Base-by-base conservation (phyloP, 345 rosid species). In the Excoecaria agallocha region DNA sequence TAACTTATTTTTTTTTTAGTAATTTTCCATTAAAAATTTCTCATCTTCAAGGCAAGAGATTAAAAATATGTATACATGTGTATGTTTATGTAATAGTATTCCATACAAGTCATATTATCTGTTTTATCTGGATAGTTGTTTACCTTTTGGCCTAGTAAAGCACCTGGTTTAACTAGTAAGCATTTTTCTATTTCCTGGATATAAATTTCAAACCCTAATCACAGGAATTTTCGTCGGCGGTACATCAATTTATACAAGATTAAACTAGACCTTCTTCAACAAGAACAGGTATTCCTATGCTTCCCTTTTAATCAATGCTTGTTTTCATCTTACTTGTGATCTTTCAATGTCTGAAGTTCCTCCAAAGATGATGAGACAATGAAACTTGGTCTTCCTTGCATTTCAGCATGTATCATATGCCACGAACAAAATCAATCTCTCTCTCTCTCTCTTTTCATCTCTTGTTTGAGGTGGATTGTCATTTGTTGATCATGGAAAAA, bases 161-260 rank as follows among this genome's bases (percentile, higher is more conserved):
- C 76, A 22, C 10, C 20, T 51, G 69, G 68, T 62, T 65, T 80
- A 68, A 76, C 7, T 56, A 73, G 68, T 70, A 15, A 41, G 25
- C 17, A 22, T 55, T 70, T 65, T 62, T 66, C 68, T 71, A 48
- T 49, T 24, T 77, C 8, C 67, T 58, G 37, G 35, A 52, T 17
- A 50, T 39, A 11, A 63, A 43, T 8, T 17, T 30, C 55, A 19
- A 59, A 63, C 30, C 19, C 20, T 63, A 43, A 54, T 75, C 79
- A 25, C 94, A 94, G 98, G 88, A 84, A 75, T 75, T 78, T 73
- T 71, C 90, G 96, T 59, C 86, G 91, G 73, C 85, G 84, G 79
- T 94, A 94, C 85, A 89, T 90, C 39, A 84, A 81, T 71, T 74
- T 88, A 46, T 94, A 94, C 86, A 89, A 88, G 88, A 84, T 75